Evolutionary conservation across 2,329 filamentous ascomycete genomes (phyloP), one percentile per base, ranked within the genome.

Genomic region (Pseudogymnoascus sp.): DNA sequence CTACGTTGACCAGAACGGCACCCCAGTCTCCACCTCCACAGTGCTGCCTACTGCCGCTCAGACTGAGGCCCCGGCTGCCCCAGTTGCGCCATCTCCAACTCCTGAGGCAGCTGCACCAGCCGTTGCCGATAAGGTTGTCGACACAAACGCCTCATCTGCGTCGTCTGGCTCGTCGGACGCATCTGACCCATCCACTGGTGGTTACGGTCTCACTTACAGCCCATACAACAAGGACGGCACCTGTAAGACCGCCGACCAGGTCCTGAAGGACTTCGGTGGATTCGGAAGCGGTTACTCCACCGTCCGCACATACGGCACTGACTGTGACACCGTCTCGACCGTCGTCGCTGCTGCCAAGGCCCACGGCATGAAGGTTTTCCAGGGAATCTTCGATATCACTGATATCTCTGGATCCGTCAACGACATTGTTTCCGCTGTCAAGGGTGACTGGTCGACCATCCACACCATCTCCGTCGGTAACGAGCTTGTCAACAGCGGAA

Each of bases 391-490:
- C 74, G 79, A 90, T 66, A 80, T 90, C 63, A 74, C 76, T 42
- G 72, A 80, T 6, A 78, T 89, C 13, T 73, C 78, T 12, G 65
- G 75, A 1, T 85, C 90, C 63, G 78, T 90, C n/a, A 67, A 80
- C 8, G 78, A 76, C 31, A 85, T 95, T 64, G 81, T 85, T 62
- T 72, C 78, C 4, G 84, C 81, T 12, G 79, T 89, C 42, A 66
- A 77, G 5, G 79, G 81, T 31, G 83, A 90, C 73, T 96, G 90
- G 90, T 78, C 77, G 58, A 72, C 78, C 12, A 81, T 95, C 65
- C 80, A 89, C 71, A 88, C 89, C 1, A 80, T 96, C 70, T 84
- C 84, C 62, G 81, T 96, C 42, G 91, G 91, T 65, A 96, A 96
- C 71, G 91, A 96, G 74, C 79, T 88, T 35, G 85, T 96, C 72